Evolutionary conservation across 257 asterid genomes (phyloP).

Genomic region (Capsicum chinense): DNA sequence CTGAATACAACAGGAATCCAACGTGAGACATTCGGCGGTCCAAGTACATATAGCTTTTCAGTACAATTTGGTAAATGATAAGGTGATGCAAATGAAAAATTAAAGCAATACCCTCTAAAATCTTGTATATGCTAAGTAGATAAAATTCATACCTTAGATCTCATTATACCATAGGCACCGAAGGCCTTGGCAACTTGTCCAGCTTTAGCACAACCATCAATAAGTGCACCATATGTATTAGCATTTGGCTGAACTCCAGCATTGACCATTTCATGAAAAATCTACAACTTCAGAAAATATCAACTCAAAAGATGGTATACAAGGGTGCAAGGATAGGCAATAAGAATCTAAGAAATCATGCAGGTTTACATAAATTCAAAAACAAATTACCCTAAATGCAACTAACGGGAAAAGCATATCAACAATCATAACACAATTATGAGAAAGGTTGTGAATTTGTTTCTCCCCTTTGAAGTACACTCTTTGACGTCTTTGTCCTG

Average conservation of each 20-base stretch:
- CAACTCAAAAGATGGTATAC: slow-evolving; percentile 35
- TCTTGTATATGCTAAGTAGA: slow-evolving; percentile 14
- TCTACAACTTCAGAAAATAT: slow-evolving; percentile 55
- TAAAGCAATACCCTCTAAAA: background rate
- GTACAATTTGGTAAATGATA: slow-evolving; percentile 25
- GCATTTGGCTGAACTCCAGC: slow-evolving; percentile 95
- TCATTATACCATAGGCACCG: slow-evolving; percentile 96
- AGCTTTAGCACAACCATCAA: slow-evolving; percentile 98
- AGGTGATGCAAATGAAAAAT: slow-evolving; percentile 31
- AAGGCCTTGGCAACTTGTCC: slow-evolving; percentile 99
- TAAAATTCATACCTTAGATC: slow-evolving; percentile 77
- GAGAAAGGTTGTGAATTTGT: background rate
- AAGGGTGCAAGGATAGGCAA: slow-evolving; percentile 29
- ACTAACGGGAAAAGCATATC: slow-evolving; percentile 6
- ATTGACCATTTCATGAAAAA: slow-evolving; percentile 96
- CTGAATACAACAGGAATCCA: slow-evolving; percentile 54
- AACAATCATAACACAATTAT: slow-evolving; percentile 16
- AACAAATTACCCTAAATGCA: background rate
- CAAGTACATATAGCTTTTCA: slow-evolving; percentile 28
- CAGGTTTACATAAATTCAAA: background rate
- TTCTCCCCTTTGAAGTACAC: slow-evolving; percentile 13
- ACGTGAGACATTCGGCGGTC: slow-evolving; percentile 35
- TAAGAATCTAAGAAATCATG: slow-evolving; percentile 8
- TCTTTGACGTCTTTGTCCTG: background rate
- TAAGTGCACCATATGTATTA: slow-evolving; percentile 94